These are phyloP conservation scores for Arthroderma sp. DNA, from an alignment of 2,329 filamentous ascomycete species.

Conservation along the genomic window DNA sequence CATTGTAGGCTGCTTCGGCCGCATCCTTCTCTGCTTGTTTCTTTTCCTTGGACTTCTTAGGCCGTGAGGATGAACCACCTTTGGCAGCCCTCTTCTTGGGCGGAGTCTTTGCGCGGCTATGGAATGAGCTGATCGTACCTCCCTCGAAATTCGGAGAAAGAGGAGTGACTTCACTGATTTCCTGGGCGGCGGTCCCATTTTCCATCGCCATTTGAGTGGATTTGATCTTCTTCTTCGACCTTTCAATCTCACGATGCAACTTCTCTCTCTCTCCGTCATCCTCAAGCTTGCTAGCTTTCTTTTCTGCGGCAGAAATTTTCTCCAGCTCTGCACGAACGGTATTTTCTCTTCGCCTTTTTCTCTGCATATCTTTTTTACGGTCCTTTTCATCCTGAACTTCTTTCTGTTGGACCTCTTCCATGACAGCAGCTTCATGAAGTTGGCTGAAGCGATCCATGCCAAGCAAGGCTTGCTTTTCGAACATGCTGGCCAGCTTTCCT, in stretches of 20 bases:
- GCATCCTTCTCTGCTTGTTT: conserved; percentile 58
- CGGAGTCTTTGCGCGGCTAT: conserved; percentile 45
- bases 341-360: conserved; percentile 89
- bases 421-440: conserved; percentile 64
- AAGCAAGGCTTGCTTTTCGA: conserved; percentile 54
- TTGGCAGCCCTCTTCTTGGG: conserved; percentile 43
- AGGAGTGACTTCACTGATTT: conserved; percentile 57
- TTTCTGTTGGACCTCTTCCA: conserved; percentile 75
- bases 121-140: conserved; percentile 74
- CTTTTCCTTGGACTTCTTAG: conserved; percentile 75
- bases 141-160: conserved; percentile 72
- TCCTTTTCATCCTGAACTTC: conserved; percentile 93
- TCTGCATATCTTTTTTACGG: conserved; percentile 99
- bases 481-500: conserved; percentile 43
- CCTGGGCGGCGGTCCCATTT: conserved; percentile 60
- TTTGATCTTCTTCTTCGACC: conserved; percentile 82
- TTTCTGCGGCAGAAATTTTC: conserved; percentile 68
- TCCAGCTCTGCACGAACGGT: conserved; percentile 77
- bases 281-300: conserved; percentile 61
- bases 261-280: conserved; percentile 73
- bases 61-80: conserved; percentile 42
- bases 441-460: conserved; percentile 66
- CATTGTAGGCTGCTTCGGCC: conserved; percentile 77
- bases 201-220: conserved; percentile 79
- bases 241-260: conserved; percentile 72